Evolutionary conservation across 1,139 yeast species (phyloP), one percentile per base, ranked within the genome.

Genomic region (Kodamaea sp.): DNA sequence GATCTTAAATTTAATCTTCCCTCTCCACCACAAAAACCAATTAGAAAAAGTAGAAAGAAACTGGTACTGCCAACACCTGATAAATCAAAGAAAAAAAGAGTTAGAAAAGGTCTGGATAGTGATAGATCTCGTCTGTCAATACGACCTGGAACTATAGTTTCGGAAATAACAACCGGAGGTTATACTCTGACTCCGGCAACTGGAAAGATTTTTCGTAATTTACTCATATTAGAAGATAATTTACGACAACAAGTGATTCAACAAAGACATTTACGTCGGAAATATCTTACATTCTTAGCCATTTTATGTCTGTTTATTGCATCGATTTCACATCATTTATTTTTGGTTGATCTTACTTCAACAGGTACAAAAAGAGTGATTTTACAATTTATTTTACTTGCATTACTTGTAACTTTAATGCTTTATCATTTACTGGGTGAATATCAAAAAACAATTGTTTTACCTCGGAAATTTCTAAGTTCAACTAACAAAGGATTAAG

Each of bases 381-480:
- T 1, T 63, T 81, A 35, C 84, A 84, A 52, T 78, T 90, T 37
- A 61, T 79, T 9, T 71, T 86, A 24, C 65, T 86, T 23, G 85
- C 90, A 32, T 76, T 84, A 22, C 50, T 75, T 10, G 79, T 89
- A 29, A 85, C 96, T 0, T 64, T 89, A 39, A 73, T 81, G 33
- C 67, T 92, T 32, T 92, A 88, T 61, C 89, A 85, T 53, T 64
- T 92, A 29, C 84, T 95, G 24, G 98, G 97, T 2, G 94, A 89
- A 60, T 90, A 90, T 58, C 79, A 78, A 43, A 78, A 92, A 45
- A 87, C 96, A 0, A 84, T 92, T 44, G 85, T 86, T 7, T 68
- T 82, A 34, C 95, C 97, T 2, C 73, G 95, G 41, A 75, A 78
- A 53, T 90, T 89, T 57, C 66, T 90, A 39, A 70, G 81, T 2